These are phyloP conservation scores for Lyophyllum atratum DNA, from an alignment of 768 basidiomycete species.

Conservation along the genomic window DNA sequence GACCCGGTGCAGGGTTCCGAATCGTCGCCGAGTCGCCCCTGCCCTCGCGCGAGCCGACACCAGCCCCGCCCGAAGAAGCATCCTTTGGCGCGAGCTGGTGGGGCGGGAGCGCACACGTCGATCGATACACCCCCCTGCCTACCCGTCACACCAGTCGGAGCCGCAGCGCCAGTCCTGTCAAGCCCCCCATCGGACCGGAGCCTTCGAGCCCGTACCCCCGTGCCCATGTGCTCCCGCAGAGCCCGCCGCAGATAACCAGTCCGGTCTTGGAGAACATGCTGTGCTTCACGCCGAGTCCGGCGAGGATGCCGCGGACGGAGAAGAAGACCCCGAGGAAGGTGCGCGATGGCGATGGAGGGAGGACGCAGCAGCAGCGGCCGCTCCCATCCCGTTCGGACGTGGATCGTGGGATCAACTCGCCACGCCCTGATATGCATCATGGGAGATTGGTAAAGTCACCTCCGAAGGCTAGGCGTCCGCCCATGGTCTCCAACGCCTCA, in stretches of 20 bases:
- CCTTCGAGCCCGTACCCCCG: constrained; percentile 1
- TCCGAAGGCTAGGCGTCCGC: neutral
- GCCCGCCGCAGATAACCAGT: constrained; percentile 59
- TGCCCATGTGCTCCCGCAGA: constrained; percentile 42
- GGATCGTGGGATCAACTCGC: constrained; percentile 12
- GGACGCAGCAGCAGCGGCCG: neutral
- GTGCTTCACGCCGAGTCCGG: constrained; percentile 47
- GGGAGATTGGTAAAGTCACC: constrained; percentile 7
- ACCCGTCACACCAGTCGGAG: constrained; percentile 25
- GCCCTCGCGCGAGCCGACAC: constrained; percentile 11
- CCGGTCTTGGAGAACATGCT: constrained; percentile 57
- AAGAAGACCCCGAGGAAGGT: neutral
- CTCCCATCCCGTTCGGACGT: constrained; percentile 7
- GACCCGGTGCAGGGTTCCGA: constrained; percentile 40
- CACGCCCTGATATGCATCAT: constrained; percentile 13
- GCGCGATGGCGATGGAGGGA: neutral
- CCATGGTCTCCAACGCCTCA: constrained; percentile 5
- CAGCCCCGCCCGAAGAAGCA: constrained; percentile 15
- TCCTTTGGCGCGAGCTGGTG: constrained; percentile 17
- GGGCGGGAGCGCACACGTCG: constrained; percentile 20
- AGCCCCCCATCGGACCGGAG: constrained; percentile 2
- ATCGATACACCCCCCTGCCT: constrained; percentile 44
- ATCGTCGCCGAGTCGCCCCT: constrained; percentile 39
- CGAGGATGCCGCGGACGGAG: neutral
- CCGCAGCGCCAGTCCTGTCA: constrained; percentile 27